These are phyloP conservation scores for Macrophomina pseudophaseolina DNA, from an alignment of 2,329 filamentous ascomycete genomes.

Conservation along the genomic window DNA sequence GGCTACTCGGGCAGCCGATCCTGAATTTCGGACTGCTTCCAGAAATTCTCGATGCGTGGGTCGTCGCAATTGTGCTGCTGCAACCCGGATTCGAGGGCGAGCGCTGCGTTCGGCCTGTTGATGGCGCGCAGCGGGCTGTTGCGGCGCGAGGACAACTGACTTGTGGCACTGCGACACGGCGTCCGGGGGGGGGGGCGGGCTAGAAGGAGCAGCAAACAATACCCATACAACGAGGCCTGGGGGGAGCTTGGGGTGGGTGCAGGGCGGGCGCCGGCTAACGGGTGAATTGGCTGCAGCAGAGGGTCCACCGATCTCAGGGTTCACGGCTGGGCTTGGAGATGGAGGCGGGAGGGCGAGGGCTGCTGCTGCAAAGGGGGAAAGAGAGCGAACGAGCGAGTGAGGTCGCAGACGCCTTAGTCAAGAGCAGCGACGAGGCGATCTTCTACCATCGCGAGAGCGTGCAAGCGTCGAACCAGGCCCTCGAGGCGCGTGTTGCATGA, in stretches of 20 bases:
- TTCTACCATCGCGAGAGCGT: slow-evolving; percentile 23
- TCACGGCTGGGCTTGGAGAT: slow-evolving; percentile 13
- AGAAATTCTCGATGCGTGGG: slow-evolving; percentile 14
- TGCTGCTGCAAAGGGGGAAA: slow-evolving; percentile 17
- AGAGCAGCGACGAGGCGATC: slow-evolving; percentile 22
- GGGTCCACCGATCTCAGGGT: slow-evolving; percentile 24
- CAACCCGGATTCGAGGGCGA: slow-evolving; percentile 20
- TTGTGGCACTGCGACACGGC: slow-evolving; percentile 22
- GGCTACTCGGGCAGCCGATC: slow-evolving; percentile 13
- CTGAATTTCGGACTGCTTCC: slow-evolving; percentile 23
- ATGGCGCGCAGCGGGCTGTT: slow-evolving; percentile 19
- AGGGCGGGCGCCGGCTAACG: slow-evolving; percentile 2
- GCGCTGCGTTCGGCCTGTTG: slow-evolving; percentile 16
- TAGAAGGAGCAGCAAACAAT: slow-evolving; percentile 16
- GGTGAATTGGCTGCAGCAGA: slow-evolving; percentile 20
- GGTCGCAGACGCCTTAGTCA: slow-evolving; percentile 20
- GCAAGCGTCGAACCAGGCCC: slow-evolving; percentile 22
- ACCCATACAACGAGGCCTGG: neutral
- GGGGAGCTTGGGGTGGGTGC: neutral
- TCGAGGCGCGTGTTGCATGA: slow-evolving; percentile 23
- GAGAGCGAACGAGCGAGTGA: slow-evolving; percentile 18
- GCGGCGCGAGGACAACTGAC: slow-evolving; percentile 18
- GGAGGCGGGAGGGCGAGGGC: neutral
- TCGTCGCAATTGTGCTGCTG: slow-evolving; percentile 17
- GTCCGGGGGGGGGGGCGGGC: slow-evolving; percentile 9